Evolutionary conservation across 2,329 filamentous ascomycete genomes (phyloP).

Genomic region (Diaporthe citri): DNA sequence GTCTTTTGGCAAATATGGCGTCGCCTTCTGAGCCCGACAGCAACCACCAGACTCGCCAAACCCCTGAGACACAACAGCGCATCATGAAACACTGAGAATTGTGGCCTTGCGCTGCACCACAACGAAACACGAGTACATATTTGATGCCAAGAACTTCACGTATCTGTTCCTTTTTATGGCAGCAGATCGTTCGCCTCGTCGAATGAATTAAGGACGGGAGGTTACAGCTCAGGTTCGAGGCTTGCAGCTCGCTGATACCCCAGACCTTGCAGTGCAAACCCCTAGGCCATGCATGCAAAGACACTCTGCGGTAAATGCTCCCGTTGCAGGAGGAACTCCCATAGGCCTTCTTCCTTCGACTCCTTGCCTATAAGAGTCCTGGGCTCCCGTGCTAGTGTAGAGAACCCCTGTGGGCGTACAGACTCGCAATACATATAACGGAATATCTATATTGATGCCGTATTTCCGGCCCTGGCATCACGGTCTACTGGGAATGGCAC

Average conservation of each 20-base stretch:
- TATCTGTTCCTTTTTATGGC: not conserved
- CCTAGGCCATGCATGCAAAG: slow-evolving; percentile 2
- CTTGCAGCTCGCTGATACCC: slow-evolving; percentile 11
- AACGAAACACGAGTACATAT: not conserved
- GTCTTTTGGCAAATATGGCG: not conserved
- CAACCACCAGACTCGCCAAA: not conserved
- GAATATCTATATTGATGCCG: not conserved
- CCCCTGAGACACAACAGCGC: not conserved
- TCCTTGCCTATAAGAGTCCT: not conserved
- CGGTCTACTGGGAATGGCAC: not conserved
- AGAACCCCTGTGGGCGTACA: slow-evolving; percentile 1
- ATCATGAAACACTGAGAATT: slow-evolving; percentile 2
- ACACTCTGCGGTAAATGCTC: not conserved
- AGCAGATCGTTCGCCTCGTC: slow-evolving; percentile 3
- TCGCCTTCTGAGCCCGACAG: too few species aligned
- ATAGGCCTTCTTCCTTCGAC: not conserved
- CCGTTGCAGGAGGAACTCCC: slow-evolving; percentile 4
- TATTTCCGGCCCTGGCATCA: slow-evolving; percentile 8
- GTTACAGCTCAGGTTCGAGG: slow-evolving; percentile 9
- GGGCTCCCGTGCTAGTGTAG: not conserved
- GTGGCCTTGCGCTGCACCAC: not conserved
- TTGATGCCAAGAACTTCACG: not conserved
- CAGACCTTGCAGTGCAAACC: slow-evolving; percentile 20
- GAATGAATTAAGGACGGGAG: not conserved
- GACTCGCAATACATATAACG: not conserved